Conservation (phyloP, 1,284 basidiomycete genomes). For the Agaricales sp. region DNA sequence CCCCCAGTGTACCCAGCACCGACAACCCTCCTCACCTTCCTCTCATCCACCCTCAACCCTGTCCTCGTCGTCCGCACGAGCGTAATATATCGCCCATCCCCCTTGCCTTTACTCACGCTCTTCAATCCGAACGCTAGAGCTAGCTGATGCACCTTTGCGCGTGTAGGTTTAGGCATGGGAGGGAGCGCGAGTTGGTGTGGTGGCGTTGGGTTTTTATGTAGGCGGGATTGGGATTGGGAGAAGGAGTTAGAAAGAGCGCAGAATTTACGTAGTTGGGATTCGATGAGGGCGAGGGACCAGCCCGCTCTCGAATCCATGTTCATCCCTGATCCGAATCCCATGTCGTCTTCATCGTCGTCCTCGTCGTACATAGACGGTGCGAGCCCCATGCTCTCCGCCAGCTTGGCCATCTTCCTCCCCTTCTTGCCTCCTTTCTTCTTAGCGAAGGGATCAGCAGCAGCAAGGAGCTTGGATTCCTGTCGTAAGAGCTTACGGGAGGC, state of each 20-base stretch:
- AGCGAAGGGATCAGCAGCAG: constrained; percentile 44
- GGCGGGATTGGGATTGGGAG: too few species aligned
- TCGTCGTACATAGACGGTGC: constrained; percentile 29
- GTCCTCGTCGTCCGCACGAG: constrained; percentile 57
- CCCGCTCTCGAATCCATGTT: constrained; percentile 19
- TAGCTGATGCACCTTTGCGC: constrained; percentile 70
- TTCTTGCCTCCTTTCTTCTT: constrained; percentile 51
- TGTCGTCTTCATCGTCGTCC: neutral
- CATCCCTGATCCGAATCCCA: neutral
- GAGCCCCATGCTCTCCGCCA: constrained; percentile 30
- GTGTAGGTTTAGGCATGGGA: constrained; percentile 61
- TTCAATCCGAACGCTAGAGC: constrained; percentile 68
- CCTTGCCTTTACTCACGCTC: constrained; percentile 62
- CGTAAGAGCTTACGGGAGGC: constrained; percentile 66
- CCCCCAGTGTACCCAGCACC: constrained; percentile 13
- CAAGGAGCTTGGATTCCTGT: constrained; percentile 41
- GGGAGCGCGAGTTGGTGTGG: constrained; percentile 54
- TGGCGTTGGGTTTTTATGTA: constrained; percentile 31
- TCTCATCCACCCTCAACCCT: constrained; percentile 40
- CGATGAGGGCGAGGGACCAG: constrained; percentile 47
- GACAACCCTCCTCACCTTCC: constrained; percentile 48
- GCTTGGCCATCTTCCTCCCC: constrained; percentile 51
- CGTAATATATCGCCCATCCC: constrained; percentile 52
- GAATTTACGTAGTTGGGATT: constrained; percentile 65
- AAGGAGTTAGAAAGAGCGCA: constrained; percentile 17